Conservation (phyloP, 352 stramenopile genomes). For the Phytophthora sp. region DNA sequence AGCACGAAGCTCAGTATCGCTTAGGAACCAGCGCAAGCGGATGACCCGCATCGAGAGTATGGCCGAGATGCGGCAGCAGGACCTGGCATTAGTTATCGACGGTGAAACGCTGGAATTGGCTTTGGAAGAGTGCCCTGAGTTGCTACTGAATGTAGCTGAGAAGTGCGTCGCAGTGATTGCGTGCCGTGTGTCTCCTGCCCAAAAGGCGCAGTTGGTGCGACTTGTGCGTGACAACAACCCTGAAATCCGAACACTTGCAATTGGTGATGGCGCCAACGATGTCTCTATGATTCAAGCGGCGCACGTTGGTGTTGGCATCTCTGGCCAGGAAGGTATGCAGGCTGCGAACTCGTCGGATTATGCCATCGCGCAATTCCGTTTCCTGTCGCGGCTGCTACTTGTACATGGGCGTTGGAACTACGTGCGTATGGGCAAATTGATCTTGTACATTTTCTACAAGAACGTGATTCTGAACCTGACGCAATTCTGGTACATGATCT, state of each 20-base stretch:
- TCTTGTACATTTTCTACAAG: conserved; percentile 96
- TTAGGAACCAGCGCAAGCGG: conserved; percentile 28
- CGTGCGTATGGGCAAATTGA: conserved; percentile 92
- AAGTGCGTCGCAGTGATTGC: conserved; percentile 92
- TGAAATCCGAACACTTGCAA: conserved; percentile 85
- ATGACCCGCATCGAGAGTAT: conserved; percentile 77
- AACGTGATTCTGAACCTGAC: conserved; percentile 96
- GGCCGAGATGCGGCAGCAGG: conserved; percentile 46
- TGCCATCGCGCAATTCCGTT: conserved; percentile 95
- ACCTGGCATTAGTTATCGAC: conserved; percentile 79
- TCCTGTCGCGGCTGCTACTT: conserved; percentile 90
- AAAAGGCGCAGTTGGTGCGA: conserved; percentile 94
- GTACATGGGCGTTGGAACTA: conserved; percentile 96
- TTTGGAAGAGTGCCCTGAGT: conserved; percentile 72
- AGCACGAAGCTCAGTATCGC: conserved; percentile 9
- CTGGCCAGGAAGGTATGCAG: conserved; percentile 93
- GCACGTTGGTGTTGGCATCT: conserved; percentile 94
- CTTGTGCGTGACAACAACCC: conserved; percentile 92
- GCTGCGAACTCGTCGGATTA: conserved; percentile 95
- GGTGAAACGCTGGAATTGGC: conserved; percentile 83
- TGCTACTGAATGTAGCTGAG: conserved; percentile 79
- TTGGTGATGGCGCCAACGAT: conserved; percentile 96
- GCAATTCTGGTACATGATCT: conserved; percentile 95
- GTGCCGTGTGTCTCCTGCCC: conserved; percentile 92
- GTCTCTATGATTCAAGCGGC: conserved; percentile 96